Evolutionary conservation across 2,329 filamentous ascomycete species (phyloP).

Genomic region (Pseudogymnoascus sp.): DNA sequence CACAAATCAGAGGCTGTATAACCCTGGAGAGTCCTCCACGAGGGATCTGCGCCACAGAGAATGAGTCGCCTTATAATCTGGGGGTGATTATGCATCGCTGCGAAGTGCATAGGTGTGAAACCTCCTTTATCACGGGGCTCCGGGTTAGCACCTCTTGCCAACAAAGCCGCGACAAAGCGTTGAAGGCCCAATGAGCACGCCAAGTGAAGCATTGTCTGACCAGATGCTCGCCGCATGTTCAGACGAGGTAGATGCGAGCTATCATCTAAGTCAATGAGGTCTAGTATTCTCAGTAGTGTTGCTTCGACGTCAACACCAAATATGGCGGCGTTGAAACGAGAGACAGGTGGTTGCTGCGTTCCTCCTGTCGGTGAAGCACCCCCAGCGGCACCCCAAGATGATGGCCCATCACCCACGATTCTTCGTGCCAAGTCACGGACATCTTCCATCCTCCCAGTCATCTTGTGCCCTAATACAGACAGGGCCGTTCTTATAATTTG

Average conservation of each 20-base stretch:
- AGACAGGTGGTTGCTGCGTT: constrained; percentile 35
- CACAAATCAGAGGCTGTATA: constrained; percentile 65
- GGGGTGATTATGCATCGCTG: constrained; percentile 64
- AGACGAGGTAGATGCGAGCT: constrained; percentile 58
- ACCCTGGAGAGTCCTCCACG: constrained; percentile 58
- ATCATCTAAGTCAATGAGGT: constrained; percentile 70
- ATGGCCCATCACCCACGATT: constrained; percentile 44
- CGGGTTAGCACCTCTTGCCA: constrained; percentile 69
- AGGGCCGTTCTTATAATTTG: constrained; percentile 60
- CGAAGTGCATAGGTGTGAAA: constrained; percentile 75
- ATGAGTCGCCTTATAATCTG: constrained; percentile 71
- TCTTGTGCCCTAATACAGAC: constrained; percentile 54
- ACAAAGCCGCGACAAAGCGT: constrained; percentile 65
- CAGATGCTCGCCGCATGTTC: constrained; percentile 55
- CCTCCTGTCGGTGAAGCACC: constrained; percentile 36
- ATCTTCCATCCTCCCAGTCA: constrained; percentile 54
- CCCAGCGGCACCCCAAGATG: constrained; percentile 36
- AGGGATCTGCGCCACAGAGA: constrained; percentile 62
- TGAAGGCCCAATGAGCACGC: constrained; percentile 67
- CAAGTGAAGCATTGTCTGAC: constrained; percentile 74
- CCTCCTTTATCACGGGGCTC: constrained; percentile 69
- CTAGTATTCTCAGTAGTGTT: constrained; percentile 60
- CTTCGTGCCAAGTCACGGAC: constrained; percentile 52
- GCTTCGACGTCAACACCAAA: constrained; percentile 28
- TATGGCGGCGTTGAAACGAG: constrained; percentile 31